phyloP scores from a whole-genome alignment of 2,329 filamentous ascomycete species.

The Aspergillus felis region DNA sequence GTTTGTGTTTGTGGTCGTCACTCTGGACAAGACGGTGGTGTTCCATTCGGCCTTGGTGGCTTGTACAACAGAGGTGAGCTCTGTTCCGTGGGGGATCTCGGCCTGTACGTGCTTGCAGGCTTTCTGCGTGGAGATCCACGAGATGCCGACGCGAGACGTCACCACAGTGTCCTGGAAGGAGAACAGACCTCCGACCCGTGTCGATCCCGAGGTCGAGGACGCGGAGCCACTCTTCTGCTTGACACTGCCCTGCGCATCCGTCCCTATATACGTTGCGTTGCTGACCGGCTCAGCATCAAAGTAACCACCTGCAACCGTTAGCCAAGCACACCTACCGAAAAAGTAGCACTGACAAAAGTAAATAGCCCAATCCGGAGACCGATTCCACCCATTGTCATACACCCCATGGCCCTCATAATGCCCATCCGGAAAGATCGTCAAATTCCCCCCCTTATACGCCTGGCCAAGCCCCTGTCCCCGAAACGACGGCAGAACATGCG shows the following conservation, averaged over 20 bases:
- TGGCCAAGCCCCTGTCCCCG: constrained; percentile 60
- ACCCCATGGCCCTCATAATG: constrained; percentile 59
- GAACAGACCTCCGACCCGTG: constrained; percentile 46
- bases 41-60: constrained; percentile 57
- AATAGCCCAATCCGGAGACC: constrained; percentile 50
- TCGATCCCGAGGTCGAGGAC: constrained; percentile 44
- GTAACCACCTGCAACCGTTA: constrained; percentile 53
- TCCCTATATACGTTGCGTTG: constrained; percentile 26
- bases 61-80: constrained; percentile 44
- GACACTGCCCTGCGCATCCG: constrained; percentile 24
- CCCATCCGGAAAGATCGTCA: constrained; percentile 49
- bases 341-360: constrained; percentile 22
- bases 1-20: constrained; percentile 58
- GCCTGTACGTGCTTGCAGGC: constrained; percentile 57
- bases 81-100: constrained; percentile 51
- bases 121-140: constrained; percentile 60
- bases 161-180: constrained; percentile 48
- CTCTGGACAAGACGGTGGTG: constrained; percentile 57
- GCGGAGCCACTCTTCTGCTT: constrained; percentile 25
- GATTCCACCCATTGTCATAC: constrained; percentile 66
- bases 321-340: background rate
- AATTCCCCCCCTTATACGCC: constrained; percentile 57
- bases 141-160: constrained; percentile 61
- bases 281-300: constrained; percentile 46
- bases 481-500: constrained; percentile 62